phyloP scores from a whole-genome alignment of 805 yeast species.

The Teunomyces pallodes region DNA sequence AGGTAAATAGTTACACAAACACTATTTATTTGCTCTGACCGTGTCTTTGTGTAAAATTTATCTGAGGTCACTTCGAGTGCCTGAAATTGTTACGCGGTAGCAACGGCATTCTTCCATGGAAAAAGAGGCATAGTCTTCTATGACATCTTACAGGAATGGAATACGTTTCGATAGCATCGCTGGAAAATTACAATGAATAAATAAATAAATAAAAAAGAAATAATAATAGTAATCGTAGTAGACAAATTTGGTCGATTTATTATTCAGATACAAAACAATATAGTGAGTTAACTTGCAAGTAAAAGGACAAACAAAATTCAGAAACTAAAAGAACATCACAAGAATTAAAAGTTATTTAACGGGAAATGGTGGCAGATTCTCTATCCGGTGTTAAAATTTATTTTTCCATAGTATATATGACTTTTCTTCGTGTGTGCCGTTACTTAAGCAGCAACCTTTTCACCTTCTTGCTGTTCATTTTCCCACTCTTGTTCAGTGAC shows the following conservation, averaged over 20 bases:
- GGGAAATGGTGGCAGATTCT: constrained; percentile 3
- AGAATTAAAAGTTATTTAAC: constrained; percentile 11
- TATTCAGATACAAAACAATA: background rate
- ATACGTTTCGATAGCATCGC: too few species aligned
- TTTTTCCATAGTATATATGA: constrained; percentile 2
- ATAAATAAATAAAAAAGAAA: background rate
- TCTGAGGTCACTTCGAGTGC: background rate
- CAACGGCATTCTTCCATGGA: background rate
- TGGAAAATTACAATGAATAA: background rate
- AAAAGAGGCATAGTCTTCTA: background rate
- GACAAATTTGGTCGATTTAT: background rate
- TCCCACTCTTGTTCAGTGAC: constrained; percentile 57
- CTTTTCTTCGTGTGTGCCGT: constrained; percentile 1
- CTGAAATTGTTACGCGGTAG: background rate
- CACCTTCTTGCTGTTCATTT: constrained; percentile 20
- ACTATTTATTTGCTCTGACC: background rate
- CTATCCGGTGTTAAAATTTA: constrained; percentile 1
- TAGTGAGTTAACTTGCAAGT: background rate
- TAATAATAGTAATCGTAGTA: background rate
- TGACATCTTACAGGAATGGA: too few species aligned
- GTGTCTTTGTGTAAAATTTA: constrained; percentile 1
- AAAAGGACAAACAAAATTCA: constrained; percentile 8
- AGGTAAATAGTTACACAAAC: constrained; percentile 1
- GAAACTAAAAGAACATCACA: constrained; percentile 11
- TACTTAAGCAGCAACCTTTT: constrained; percentile 23